Percentiles rank a stretch among this genome's conserved stretches.
phyloP scores from a whole-genome alignment of 495 filamentous ascomycete genomes.

The Saxispiralis lemnorum region DNA sequence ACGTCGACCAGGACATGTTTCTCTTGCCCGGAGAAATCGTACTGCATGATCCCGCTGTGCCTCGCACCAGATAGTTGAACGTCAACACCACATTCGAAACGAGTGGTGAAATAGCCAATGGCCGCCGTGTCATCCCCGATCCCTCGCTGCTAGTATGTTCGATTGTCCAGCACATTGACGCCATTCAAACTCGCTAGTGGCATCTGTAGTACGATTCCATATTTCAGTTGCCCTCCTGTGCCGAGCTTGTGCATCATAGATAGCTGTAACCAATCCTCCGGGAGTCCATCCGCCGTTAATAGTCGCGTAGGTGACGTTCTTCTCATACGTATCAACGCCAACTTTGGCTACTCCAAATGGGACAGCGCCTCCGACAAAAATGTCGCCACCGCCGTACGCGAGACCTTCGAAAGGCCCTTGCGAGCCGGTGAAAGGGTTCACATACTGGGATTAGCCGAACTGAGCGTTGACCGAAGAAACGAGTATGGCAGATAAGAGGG shows the following conservation, averaged over 20 bases:
- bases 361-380: conserved; percentile 20
- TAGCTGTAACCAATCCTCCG: conserved; percentile 20
- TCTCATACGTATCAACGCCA: conserved; percentile 23
- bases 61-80: conserved; percentile 17
- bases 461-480: too few relatives aligned
- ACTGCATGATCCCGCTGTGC: conserved; percentile 20
- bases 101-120: conserved; percentile 21
- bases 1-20: conserved; percentile 21
- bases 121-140: conserved; percentile 18
- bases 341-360: conserved; percentile 24
- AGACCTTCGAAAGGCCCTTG: conserved; percentile 19
- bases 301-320: conserved; percentile 18
- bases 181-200: conserved; percentile 14
- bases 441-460: conserved; percentile 20
- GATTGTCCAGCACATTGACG: conserved; percentile 22
- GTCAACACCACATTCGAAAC: conserved; percentile 18
- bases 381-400: conserved; percentile 22
- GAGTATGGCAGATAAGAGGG: too few relatives aligned
- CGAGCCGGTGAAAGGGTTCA: conserved; percentile 23
- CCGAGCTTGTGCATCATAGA: conserved; percentile 23
- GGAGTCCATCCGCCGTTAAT: conserved; percentile 24
- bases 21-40: conserved; percentile 16
- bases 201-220: conserved; percentile 24
- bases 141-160: conserved; percentile 21
- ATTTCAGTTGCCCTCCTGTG: conserved; percentile 23